phyloP scores from a whole-genome alignment of 306 rosid genomes.

The Cicer bijugum region DNA sequence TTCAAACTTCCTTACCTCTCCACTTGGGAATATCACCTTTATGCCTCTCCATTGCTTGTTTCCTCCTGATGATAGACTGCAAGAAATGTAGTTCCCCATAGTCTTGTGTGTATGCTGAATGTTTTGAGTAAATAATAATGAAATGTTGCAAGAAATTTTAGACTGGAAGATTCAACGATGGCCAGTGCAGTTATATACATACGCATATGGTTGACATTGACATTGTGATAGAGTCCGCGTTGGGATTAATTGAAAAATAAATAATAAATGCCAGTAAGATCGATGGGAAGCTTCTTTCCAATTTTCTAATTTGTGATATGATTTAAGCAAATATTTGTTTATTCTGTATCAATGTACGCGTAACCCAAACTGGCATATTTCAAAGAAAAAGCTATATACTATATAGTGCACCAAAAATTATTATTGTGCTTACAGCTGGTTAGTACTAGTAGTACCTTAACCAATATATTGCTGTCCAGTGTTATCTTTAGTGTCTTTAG shows the following conservation, averaged over 20 bases:
- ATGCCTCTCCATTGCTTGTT: constrained; percentile 49
- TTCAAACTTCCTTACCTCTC: constrained; percentile 52
- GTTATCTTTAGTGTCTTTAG: too few relatives aligned
- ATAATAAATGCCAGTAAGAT: neutral
- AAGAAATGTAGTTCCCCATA: constrained; percentile 83
- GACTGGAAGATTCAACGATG: constrained; percentile 34
- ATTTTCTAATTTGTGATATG: constrained; percentile 22
- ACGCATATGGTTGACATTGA: constrained; percentile 39
- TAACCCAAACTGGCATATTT: constrained; percentile 35
- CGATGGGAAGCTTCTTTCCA: constrained; percentile 46
- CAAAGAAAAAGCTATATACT: neutral
- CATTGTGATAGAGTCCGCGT: constrained; percentile 48
- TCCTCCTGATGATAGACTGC: constrained; percentile 56
- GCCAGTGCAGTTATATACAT: constrained; percentile 35
- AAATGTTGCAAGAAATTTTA: constrained; percentile 19
- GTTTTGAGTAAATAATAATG: neutral
- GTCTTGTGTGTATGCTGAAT: neutral
- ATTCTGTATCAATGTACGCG: constrained; percentile 33
- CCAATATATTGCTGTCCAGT: neutral
- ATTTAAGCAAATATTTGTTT: constrained; percentile 3
- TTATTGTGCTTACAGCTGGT: constrained; percentile 33
- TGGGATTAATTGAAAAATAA: constrained; percentile 14
- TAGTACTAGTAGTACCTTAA: neutral
- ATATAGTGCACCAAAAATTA: neutral
- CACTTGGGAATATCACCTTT: constrained; percentile 71